A percentile compares a stretch with the other conserved stretches of the same genome.
These are phyloP conservation scores for Tremellales sp. DNA, from an alignment of 1,284 basidiomycete species.

Conservation along the genomic window DNA sequence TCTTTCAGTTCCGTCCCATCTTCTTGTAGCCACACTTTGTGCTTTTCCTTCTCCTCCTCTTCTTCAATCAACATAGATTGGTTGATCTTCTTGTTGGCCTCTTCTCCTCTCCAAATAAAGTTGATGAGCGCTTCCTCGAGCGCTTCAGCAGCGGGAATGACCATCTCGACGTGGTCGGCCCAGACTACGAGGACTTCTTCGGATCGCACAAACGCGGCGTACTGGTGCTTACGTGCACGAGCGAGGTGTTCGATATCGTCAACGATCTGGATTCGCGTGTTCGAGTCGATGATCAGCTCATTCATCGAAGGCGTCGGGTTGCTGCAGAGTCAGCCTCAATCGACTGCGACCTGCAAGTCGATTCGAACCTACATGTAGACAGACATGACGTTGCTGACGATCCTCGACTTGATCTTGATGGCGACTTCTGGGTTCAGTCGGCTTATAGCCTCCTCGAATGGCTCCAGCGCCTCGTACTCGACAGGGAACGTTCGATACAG, in stretches of 20 bases:
- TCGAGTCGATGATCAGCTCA: conserved; percentile 33
- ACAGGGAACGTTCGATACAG: conserved; percentile 36
- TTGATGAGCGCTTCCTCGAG: conserved; percentile 75
- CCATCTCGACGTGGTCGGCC: conserved; percentile 79
- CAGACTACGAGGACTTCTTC: conserved; percentile 68
- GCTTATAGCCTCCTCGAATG: conserved; percentile 32
- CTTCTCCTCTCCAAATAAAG: conserved; percentile 61
- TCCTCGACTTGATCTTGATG: conserved; percentile 34
- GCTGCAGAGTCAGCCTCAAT: too few species aligned
- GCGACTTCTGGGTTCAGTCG: conserved; percentile 34
- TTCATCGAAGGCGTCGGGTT: conserved; percentile 26
- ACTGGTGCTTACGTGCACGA: conserved; percentile 72
- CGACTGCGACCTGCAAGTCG: background rate
- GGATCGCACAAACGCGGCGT: conserved; percentile 74
- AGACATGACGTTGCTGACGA: conserved; percentile 25
- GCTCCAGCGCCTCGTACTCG: conserved; percentile 25
- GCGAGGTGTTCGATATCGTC: conserved; percentile 60
- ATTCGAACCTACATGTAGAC: conserved; percentile 26
- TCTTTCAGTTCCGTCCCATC: conserved; percentile 8
- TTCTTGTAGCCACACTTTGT: conserved; percentile 15
- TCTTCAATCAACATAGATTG: conserved; percentile 30
- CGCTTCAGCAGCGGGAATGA: conserved; percentile 67
- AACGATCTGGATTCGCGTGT: conserved; percentile 41
- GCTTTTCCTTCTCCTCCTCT: conserved; percentile 27
- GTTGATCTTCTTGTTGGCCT: conserved; percentile 48